Evolutionary conservation across 2,329 filamentous ascomycete species (phyloP).

Genomic region (Penicillium digitatum): DNA sequence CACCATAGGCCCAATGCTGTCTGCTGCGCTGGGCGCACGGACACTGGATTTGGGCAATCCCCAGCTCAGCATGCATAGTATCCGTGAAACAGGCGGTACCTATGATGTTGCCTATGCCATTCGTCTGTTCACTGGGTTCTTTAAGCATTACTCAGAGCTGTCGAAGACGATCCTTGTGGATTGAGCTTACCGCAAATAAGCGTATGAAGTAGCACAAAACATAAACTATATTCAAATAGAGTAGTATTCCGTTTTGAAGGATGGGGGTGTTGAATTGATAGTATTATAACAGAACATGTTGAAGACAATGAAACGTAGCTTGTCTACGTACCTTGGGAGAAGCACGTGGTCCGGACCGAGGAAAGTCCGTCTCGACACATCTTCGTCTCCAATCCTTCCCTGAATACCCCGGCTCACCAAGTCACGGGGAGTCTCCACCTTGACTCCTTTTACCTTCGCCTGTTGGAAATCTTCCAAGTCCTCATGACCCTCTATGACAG

Average conservation of each 20-base stretch:
- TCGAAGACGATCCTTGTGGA: slow-evolving; percentile 82
- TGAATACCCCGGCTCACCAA: slow-evolving; percentile 4
- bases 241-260: neutral
- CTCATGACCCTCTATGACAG: slow-evolving; percentile 48
- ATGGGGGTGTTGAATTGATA: neutral
- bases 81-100: slow-evolving; percentile 84
- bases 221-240: neutral
- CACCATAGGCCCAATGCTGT: slow-evolving; percentile 96
- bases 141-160: slow-evolving; percentile 74
- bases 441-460: slow-evolving; percentile 1
- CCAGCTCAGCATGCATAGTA: slow-evolving; percentile 95
- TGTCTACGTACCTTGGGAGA: neutral
- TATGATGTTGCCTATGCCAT: slow-evolving; percentile 84
- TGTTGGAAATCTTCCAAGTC: slow-evolving; percentile 28
- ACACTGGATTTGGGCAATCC: slow-evolving; percentile 92
- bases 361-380: slow-evolving; percentile 13
- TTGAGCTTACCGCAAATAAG: slow-evolving; percentile 39
- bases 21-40: slow-evolving; percentile 76
- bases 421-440: slow-evolving; percentile 8
- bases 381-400: neutral
- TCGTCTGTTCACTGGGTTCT: slow-evolving; percentile 82
- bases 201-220: neutral
- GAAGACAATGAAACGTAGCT: neutral
- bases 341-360: slow-evolving; percentile 23
- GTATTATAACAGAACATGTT: neutral